These are phyloP conservation scores for Pleoardoris graminearum DNA, from an alignment of 2,329 filamentous ascomycete genomes.

Conservation along the genomic window DNA sequence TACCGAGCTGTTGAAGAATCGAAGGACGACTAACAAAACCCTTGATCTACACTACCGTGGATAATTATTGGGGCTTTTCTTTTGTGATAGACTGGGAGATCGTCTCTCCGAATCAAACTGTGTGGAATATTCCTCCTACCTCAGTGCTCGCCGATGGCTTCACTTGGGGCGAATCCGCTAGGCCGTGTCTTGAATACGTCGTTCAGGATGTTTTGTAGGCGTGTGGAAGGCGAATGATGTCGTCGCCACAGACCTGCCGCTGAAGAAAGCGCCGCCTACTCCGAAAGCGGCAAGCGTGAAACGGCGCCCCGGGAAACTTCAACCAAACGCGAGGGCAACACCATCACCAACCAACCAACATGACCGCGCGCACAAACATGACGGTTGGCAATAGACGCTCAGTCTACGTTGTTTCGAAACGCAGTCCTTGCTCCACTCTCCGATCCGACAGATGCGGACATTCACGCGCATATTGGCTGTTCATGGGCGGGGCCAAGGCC, in stretches of 20 bases:
- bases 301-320: constrained; percentile 17
- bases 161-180: neutral
- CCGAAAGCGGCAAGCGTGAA: constrained; percentile 25
- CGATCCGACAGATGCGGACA: constrained; percentile 6
- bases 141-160: too few species aligned
- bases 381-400: constrained; percentile 21
- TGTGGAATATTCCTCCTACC: too few species aligned
- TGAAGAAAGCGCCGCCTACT: constrained; percentile 27
- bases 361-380: constrained; percentile 14
- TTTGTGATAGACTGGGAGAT: too few species aligned
- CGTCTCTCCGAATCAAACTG: too few species aligned
- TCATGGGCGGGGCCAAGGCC: constrained; percentile 24
- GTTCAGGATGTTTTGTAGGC: neutral
- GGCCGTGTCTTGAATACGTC: neutral
- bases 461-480: constrained; percentile 27
- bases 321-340: constrained; percentile 24
- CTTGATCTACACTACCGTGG: too few species aligned
- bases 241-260: constrained; percentile 7
- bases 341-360: constrained; percentile 9
- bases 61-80: too few species aligned
- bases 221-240: neutral
- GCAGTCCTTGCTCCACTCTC: constrained; percentile 12
- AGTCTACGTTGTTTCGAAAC: constrained; percentile 36
- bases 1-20: too few species aligned
- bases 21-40: too few species aligned